A percentile compares a stretch with the other conserved stretches of the same genome.
Conservation (phyloP, 2,329 filamentous ascomycete species). For the Alternaria brassicae region DNA sequence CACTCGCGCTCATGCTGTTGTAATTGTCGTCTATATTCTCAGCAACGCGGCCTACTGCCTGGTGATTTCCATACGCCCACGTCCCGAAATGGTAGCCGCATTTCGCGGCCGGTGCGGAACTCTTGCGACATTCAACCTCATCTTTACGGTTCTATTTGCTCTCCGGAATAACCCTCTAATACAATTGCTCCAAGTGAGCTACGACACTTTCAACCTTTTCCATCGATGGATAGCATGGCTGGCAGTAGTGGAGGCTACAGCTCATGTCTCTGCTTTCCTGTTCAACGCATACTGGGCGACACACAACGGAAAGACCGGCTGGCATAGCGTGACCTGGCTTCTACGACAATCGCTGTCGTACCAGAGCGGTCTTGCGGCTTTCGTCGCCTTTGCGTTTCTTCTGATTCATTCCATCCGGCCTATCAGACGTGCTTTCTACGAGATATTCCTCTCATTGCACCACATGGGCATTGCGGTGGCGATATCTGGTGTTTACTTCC, state of each 20-base stretch:
- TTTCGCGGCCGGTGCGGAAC: conserved; percentile 70
- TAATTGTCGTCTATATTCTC: conserved; percentile 50
- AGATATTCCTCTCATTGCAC: conserved; percentile 75
- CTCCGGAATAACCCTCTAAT: conserved; percentile 79
- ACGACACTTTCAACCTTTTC: conserved; percentile 79
- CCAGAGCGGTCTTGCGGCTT: conserved; percentile 67
- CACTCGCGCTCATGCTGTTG: conserved; percentile 50
- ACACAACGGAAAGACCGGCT: conserved; percentile 55
- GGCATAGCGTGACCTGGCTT: conserved; percentile 37
- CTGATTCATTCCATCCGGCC: conserved; percentile 71
- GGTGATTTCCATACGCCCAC: conserved; percentile 65
- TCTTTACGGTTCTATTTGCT: conserved; percentile 73
- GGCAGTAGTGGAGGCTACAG: conserved; percentile 69
- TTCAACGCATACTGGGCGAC: conserved; percentile 48
- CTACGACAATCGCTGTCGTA: conserved; percentile 52
- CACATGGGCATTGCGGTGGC: conserved; percentile 66
- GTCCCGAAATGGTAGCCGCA: conserved; percentile 71
- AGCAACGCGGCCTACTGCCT: conserved; percentile 52
- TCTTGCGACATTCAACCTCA: conserved; percentile 76
- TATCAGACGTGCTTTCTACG: conserved; percentile 78
- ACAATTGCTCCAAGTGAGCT: conserved; percentile 70
- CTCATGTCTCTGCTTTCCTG: conserved; percentile 68
- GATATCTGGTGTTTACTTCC: conserved; percentile 70
- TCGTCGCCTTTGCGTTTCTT: conserved; percentile 65
- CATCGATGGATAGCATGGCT: conserved; percentile 80